Evolutionary conservation across 306 rosid species (phyloP).

Genomic region (Malus asiatica): DNA sequence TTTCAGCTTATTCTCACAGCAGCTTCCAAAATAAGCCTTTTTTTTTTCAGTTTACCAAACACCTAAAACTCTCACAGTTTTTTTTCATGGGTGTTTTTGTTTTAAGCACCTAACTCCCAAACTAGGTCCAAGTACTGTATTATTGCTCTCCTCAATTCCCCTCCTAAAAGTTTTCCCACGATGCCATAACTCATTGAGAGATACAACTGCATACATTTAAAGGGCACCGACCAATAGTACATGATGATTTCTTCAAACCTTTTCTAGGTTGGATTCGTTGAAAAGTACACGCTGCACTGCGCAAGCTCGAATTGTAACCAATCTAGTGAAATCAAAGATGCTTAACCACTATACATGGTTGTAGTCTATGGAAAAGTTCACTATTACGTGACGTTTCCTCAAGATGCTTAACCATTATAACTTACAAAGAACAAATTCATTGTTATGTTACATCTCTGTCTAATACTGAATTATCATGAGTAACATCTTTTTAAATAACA

Average conservation of each 20-base stretch:
- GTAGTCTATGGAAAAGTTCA: neutral
- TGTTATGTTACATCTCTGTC: neutral
- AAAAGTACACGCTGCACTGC: neutral
- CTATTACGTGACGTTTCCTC: accelerated
- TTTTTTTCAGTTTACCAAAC: too few relatives aligned
- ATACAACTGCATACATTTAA: neutral
- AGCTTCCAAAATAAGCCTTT: too few relatives aligned
- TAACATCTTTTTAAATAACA: too few relatives aligned
- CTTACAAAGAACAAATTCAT: too few relatives aligned
- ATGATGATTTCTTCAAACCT: too few relatives aligned
- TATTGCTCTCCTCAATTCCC: neutral
- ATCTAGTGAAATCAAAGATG: neutral
- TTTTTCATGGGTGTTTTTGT: too few relatives aligned
- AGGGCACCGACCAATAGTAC: neutral
- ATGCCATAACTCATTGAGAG: neutral
- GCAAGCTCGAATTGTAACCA: neutral
- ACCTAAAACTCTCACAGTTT: too few relatives aligned
- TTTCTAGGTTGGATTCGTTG: neutral
- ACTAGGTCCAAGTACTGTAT: neutral
- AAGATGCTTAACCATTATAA: neutral
- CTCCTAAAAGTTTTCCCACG: neutral
- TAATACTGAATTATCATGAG: too few relatives aligned
- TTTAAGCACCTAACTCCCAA: too few relatives aligned
- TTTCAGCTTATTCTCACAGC: too few relatives aligned
- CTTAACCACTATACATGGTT: neutral